Evolutionary conservation across 2,329 filamentous ascomycete species (phyloP).

Genomic region (Diaporthe aspalathi): DNA sequence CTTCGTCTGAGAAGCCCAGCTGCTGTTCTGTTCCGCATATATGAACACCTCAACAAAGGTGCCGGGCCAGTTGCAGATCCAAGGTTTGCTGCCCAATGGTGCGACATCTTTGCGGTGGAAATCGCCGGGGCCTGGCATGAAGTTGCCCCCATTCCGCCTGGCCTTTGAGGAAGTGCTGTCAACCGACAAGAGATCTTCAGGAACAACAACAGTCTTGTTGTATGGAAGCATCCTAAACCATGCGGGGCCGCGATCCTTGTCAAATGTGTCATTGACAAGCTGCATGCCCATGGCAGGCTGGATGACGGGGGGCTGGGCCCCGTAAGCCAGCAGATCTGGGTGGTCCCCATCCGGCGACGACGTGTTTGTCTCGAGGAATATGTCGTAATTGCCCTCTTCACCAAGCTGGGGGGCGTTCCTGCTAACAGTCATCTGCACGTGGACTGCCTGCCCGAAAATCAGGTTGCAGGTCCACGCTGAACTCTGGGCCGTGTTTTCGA

Average conservation of each 20-base stretch:
- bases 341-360: conserved; percentile 48
- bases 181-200: conserved; percentile 53
- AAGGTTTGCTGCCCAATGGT: conserved; percentile 62
- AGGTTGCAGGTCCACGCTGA: conserved; percentile 74
- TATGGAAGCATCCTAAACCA: conserved; percentile 63
- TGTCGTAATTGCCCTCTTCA: conserved; percentile 52
- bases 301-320: conserved; percentile 64
- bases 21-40: conserved; percentile 65
- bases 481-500: conserved; percentile 65
- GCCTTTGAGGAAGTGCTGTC: conserved; percentile 43
- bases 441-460: conserved; percentile 55
- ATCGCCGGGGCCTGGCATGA: conserved; percentile 40
- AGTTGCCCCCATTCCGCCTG: conserved; percentile 36
- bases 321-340: conserved; percentile 55
- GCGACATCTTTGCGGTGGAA: conserved; percentile 55
- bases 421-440: conserved; percentile 53
- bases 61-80: conserved; percentile 69
- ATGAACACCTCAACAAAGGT: conserved; percentile 68
- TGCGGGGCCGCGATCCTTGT: conserved; percentile 62
- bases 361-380: conserved; percentile 53
- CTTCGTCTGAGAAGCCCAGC: conserved; percentile 43
- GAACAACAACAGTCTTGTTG: conserved; percentile 67
- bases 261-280: conserved; percentile 64
- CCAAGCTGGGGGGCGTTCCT: conserved; percentile 45
- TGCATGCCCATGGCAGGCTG: conserved; percentile 52